These are phyloP conservation scores for Fusarium marasasianum DNA, from an alignment of 2,329 filamentous ascomycete genomes.

Conservation along the genomic window DNA sequence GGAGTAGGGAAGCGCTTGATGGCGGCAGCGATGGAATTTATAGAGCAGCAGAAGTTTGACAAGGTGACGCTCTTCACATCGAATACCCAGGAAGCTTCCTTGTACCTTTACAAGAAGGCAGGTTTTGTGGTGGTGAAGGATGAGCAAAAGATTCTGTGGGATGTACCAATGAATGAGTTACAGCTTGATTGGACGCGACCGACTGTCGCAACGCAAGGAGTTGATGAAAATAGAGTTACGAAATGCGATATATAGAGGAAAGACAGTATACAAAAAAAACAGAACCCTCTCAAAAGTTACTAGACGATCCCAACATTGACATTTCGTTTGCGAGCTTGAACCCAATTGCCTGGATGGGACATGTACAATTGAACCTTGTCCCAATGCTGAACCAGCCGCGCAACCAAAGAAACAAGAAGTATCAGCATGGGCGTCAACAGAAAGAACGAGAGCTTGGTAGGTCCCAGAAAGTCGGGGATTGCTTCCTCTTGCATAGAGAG, in stretches of 20 bases:
- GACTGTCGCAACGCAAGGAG: rapidly evolving
- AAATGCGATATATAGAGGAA: not conserved
- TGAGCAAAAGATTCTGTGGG: constrained; percentile 22
- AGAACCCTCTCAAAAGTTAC: rapidly evolving
- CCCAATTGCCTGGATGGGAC: not conserved
- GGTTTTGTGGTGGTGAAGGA: constrained; percentile 11
- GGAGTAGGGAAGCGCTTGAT: constrained; percentile 16
- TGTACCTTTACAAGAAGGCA: constrained; percentile 13
- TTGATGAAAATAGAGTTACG: not conserved
- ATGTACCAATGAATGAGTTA: constrained; percentile 12
- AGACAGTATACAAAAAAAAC: not conserved
- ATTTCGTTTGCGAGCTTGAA: not conserved
- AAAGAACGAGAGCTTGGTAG: not conserved
- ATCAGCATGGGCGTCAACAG: not conserved
- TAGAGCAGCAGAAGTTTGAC: constrained; percentile 5
- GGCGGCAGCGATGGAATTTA: constrained; percentile 15
- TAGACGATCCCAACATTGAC: not conserved
- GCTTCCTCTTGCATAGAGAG: constrained; percentile 25
- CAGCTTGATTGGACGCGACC: constrained; percentile 20
- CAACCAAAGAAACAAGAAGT: not conserved
- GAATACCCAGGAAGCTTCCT: not conserved
- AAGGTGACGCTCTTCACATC: constrained; percentile 12
- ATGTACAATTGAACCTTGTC: not conserved
- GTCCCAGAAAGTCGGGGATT: not conserved
- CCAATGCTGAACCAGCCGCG: not conserved